These are phyloP conservation scores for Pichia sp. DNA, from an alignment of 1,139 yeast genomes.

Conservation along the genomic window DNA sequence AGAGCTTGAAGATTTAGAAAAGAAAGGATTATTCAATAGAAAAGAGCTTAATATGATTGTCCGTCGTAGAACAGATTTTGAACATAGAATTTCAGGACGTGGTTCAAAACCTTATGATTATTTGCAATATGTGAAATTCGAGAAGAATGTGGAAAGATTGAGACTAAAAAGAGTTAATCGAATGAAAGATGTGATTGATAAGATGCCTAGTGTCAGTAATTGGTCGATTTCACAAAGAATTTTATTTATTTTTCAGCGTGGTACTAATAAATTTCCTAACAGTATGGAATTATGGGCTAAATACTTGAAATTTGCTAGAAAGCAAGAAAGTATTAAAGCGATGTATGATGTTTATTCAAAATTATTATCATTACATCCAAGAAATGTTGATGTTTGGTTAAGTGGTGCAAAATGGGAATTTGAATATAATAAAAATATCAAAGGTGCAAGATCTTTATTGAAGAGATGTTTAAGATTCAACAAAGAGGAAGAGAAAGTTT, in stretches of 20 bases:
- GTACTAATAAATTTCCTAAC: conserved; percentile 70
- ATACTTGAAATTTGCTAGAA: conserved; percentile 67
- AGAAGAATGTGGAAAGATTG: conserved; percentile 68
- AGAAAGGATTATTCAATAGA: conserved; percentile 71
- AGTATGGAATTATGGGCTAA: conserved; percentile 72
- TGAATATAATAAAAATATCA: conserved; percentile 79
- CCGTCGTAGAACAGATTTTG: conserved; percentile 93
- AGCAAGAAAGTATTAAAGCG: conserved; percentile 65
- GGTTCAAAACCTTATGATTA: conserved; percentile 77
- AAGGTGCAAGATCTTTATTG: conserved; percentile 80
- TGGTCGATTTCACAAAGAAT: conserved; percentile 85
- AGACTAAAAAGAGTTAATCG: conserved; percentile 66
- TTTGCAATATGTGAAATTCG: conserved; percentile 73
- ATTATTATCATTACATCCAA: conserved; percentile 82
- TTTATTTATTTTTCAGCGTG: conserved; percentile 77
- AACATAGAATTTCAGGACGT: conserved; percentile 80
- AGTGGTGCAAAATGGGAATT: conserved; percentile 93
- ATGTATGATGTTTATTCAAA: conserved; percentile 77
- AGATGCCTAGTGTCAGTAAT: conserved; percentile 62
- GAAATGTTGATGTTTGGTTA: conserved; percentile 85
- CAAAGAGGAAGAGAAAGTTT: conserved; percentile 59
- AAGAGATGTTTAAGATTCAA: conserved; percentile 84
- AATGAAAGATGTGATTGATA: conserved; percentile 41
- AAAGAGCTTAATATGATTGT: conserved; percentile 78
- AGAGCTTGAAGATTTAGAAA: conserved; percentile 81